Conservation (phyloP, 2,329 filamentous ascomycete genomes). For the Torrubiella hemipterigena region DNA sequence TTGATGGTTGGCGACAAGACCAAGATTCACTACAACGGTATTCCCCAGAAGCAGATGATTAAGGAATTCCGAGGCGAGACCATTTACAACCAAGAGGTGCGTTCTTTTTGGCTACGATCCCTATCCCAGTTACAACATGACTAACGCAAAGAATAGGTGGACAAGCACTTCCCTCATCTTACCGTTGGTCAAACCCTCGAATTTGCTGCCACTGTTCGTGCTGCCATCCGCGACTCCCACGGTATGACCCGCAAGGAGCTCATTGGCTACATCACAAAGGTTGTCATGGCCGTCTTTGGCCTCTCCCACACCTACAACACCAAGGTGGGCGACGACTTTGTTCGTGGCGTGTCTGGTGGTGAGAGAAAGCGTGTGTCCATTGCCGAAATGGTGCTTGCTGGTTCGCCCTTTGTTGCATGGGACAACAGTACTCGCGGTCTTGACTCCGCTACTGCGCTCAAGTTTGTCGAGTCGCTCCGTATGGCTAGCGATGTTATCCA, state of each 20-base stretch:
- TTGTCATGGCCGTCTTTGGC: conserved; percentile 60
- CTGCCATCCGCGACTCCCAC: conserved; percentile 51
- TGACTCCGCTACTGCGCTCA: conserved; percentile 60
- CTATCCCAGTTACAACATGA: neutral
- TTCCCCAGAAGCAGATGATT: conserved; percentile 38
- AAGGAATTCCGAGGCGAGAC: conserved; percentile 53
- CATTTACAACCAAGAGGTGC: conserved; percentile 62
- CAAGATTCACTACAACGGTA: conserved; percentile 50
- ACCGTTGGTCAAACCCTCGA: conserved; percentile 63
- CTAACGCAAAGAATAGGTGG: conserved; percentile 29
- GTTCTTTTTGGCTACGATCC: neutral
- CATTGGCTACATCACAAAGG: conserved; percentile 48
- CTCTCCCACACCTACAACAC: conserved; percentile 62
- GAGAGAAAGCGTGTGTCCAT: conserved; percentile 74
- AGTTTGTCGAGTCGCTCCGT: conserved; percentile 58
- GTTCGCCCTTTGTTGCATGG: conserved; percentile 47
- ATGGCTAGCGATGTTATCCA: conserved; percentile 51
- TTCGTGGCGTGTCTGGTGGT: conserved; percentile 60
- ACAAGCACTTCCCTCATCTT: conserved; percentile 67
- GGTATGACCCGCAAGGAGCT: conserved; percentile 51
- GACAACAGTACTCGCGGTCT: conserved; percentile 64
- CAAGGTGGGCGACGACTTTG: conserved; percentile 62
- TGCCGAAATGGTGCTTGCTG: conserved; percentile 61
- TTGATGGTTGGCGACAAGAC: conserved; percentile 38
- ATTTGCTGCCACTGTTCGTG: conserved; percentile 59